phyloP scores from a whole-genome alignment of 2,329 filamentous ascomycete genomes.

The Lojkania enalia region DNA sequence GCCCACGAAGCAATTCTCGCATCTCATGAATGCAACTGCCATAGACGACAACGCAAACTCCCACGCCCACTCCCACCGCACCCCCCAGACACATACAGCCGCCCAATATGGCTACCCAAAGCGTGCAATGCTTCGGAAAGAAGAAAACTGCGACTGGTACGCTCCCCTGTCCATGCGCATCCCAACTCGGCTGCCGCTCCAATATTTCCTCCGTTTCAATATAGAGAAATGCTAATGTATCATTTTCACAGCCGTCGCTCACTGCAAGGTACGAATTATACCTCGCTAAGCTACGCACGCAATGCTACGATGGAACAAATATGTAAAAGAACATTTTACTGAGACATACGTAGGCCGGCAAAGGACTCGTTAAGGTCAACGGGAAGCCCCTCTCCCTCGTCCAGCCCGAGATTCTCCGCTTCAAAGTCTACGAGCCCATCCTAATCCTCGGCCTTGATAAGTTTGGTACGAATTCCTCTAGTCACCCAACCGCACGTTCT shows the following conservation, averaged over 20 bases:
- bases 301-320: constrained; percentile 8
- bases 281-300: too few relatives aligned
- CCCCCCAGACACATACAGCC: constrained; percentile 34
- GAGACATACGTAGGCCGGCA: constrained; percentile 61
- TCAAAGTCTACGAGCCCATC: constrained; percentile 99
- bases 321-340: constrained; percentile 29
- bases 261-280: constrained; percentile 93
- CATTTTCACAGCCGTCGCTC: constrained; percentile 71
- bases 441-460: constrained; percentile 97
- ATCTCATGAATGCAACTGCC: too few relatives aligned
- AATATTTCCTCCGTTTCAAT: too few relatives aligned
- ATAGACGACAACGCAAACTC: constrained; percentile 13
- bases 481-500: constrained; percentile 1
- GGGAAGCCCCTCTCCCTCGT: constrained; percentile 92
- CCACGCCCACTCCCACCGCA: constrained; percentile 27
- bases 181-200: too few relatives aligned
- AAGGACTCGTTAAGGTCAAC: constrained; percentile 98
- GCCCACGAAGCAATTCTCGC: constrained; percentile 28
- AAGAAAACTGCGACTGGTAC: constrained; percentile 58
- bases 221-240: constrained; percentile 39
- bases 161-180: constrained; percentile 11
- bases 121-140: constrained; percentile 96
- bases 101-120: constrained; percentile 49
- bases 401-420: constrained; percentile 94
- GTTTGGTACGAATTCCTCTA: constrained; percentile 61